These are phyloP conservation scores for Exophiala dermatitidis DNA, from an alignment of 2,329 filamentous ascomycete genomes.

Conservation along the genomic window DNA sequence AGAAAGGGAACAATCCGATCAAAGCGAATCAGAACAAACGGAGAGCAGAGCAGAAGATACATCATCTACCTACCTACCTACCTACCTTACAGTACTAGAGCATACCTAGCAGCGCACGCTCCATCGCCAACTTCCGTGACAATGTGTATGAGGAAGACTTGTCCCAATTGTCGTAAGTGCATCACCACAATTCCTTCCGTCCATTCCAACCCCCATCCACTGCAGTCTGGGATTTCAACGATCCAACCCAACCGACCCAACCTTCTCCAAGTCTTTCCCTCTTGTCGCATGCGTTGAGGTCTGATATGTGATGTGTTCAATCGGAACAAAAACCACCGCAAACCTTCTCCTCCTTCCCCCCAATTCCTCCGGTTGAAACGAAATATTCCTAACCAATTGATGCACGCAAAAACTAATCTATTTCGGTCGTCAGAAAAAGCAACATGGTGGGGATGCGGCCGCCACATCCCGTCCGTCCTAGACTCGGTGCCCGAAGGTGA, in stretches of 20 bases:
- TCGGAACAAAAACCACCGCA: no score
- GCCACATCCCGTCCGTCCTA: conserved; percentile 48
- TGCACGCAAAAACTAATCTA: not conserved
- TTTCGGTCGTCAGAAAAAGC: conserved; percentile 37
- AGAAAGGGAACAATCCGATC: no score
- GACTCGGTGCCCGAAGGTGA: conserved; percentile 43
- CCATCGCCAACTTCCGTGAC: not conserved
- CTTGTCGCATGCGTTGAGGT: no score
- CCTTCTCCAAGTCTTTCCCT: no score
- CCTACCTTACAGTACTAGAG: not conserved
- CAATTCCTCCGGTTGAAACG: no score
- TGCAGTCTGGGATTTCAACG: no score
- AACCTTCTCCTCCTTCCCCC: not conserved
- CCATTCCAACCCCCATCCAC: no score
- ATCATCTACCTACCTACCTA: not conserved
- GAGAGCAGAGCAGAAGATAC: no score
- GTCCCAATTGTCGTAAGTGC: conserved; percentile 43
- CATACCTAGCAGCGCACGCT: not conserved
- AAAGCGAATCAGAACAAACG: no score
- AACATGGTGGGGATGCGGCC: conserved; percentile 50
- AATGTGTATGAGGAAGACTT: conserved; percentile 49
- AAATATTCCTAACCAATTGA: no score
- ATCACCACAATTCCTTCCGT: not conserved
- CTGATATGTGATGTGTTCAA: no score
- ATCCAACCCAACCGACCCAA: no score